phyloP scores from a whole-genome alignment of 2,329 filamentous ascomycete species.

The Bipolaris victoriae region DNA sequence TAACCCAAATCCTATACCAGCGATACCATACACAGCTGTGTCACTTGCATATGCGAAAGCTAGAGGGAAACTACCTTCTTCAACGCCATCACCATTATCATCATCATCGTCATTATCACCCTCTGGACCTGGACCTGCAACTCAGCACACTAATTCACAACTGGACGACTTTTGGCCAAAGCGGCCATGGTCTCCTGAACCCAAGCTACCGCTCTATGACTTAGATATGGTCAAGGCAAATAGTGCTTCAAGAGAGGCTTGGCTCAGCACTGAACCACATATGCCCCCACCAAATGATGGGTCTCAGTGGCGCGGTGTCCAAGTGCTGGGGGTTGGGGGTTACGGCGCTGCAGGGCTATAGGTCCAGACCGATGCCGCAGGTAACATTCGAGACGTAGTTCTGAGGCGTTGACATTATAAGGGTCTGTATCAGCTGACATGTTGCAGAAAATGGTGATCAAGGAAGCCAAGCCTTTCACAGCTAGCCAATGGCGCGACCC shows the following conservation, averaged over 20 bases:
- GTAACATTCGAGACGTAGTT: not conserved
- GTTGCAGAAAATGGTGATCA: constrained; percentile 17
- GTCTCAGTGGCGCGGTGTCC: not conserved
- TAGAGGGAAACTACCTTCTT: not conserved
- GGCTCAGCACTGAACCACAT: not conserved
- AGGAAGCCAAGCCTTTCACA: constrained; percentile 1
- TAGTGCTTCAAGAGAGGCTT: not conserved
- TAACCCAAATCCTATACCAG: not conserved
- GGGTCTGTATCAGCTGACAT: not conserved
- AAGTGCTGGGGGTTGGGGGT: not conserved
- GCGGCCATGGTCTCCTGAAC: constrained; percentile 1
- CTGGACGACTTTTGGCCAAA: constrained; percentile 5
- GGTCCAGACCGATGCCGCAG: not conserved
- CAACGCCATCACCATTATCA: not conserved
- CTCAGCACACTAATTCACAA: not conserved
- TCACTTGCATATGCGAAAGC: not conserved
- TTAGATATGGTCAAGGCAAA: not conserved
- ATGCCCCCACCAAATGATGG: not conserved
- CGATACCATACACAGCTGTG: not conserved
- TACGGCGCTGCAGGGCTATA: not conserved
- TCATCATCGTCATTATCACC: not conserved
- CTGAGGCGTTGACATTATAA: not conserved
- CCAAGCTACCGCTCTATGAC: not conserved
- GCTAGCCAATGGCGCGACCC: constrained; percentile 5
- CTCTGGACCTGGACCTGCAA: not conserved